Conservation (phyloP, 768 basidiomycete species). For the Mycena filopes region DNA sequence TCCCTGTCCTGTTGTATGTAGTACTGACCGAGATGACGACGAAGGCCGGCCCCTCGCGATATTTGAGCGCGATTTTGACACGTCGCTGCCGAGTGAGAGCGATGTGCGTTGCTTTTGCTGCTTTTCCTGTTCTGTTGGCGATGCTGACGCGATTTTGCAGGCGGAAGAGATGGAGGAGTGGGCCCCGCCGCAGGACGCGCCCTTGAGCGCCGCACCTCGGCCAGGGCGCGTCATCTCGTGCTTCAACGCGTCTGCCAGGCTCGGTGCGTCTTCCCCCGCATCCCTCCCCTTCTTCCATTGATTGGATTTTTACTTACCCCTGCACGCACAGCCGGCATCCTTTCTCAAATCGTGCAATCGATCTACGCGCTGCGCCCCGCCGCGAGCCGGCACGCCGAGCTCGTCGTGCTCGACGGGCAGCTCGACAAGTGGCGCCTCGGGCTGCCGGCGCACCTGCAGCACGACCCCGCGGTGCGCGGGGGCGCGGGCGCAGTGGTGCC, state of each 20-base stretch:
- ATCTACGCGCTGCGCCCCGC: slow-evolving; percentile 75
- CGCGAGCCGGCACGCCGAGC: slow-evolving; percentile 67
- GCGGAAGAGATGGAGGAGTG: slow-evolving; percentile 72
- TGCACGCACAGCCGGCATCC: slow-evolving; percentile 64
- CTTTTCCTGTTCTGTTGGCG: slow-evolving; percentile 1
- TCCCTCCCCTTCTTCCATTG: slow-evolving; percentile 11
- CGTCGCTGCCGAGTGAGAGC: slow-evolving; percentile 67
- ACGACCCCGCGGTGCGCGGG: slow-evolving; percentile 53
- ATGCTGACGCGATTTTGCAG: slow-evolving; percentile 43
- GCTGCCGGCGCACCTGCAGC: slow-evolving; percentile 74
- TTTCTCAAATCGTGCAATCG: slow-evolving; percentile 74
- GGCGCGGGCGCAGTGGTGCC: slow-evolving; percentile 41
- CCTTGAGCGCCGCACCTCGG: slow-evolving; percentile 43
- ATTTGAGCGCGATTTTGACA: slow-evolving; percentile 81
- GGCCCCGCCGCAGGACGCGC: slow-evolving; percentile 46
- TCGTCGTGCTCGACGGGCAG: slow-evolving; percentile 64
- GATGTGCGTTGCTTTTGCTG: slow-evolving; percentile 56
- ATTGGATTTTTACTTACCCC: slow-evolving; percentile 18
- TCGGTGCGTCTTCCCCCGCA: slow-evolving; percentile 64
- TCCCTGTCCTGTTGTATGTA: not conserved
- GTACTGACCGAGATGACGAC: not conserved
- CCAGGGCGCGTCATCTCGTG: slow-evolving; percentile 72
- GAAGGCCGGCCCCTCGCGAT: slow-evolving; percentile 78
- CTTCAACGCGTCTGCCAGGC: slow-evolving; percentile 76
- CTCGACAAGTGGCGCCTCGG: slow-evolving; percentile 83